Evolutionary conservation across 257 asterid genomes (phyloP).

Genomic region (Solanum chiquidenum): DNA sequence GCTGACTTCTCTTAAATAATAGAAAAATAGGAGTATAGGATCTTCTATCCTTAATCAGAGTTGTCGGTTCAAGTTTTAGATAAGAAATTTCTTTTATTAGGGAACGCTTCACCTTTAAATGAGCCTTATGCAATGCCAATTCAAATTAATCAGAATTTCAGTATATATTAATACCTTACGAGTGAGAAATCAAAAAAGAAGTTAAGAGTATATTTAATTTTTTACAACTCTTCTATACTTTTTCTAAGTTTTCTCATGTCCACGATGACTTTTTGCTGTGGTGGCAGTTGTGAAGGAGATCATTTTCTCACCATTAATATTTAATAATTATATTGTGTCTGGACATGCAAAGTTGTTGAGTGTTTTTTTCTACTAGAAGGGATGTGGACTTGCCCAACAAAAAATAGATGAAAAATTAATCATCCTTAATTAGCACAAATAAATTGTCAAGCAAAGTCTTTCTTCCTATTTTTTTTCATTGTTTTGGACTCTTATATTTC

Average conservation of each 20-base stretch:
- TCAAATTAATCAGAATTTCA: not conserved
- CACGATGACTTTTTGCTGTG: not conserved
- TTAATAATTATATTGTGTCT: not conserved
- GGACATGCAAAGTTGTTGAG: not conserved
- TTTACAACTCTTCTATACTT: not conserved
- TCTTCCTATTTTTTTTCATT: not conserved
- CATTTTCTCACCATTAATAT: not conserved
- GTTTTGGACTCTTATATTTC: not conserved
- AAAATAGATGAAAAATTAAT: not conserved
- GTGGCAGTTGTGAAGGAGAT: no score
- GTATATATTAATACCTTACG: not conserved
- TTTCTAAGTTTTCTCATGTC: not conserved
- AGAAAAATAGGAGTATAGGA: not conserved
- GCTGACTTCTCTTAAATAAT: not conserved
- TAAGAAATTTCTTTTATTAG: not conserved
- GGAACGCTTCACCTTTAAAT: not conserved
- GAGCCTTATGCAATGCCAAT: not conserved
- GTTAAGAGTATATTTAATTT: not conserved
- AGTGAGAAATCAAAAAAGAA: not conserved
- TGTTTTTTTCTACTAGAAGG: not conserved
- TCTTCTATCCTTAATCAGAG: not conserved
- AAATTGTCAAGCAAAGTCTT: not conserved
- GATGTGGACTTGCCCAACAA: not conserved
- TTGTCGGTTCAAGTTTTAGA: accelerated
- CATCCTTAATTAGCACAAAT: not conserved